Evolutionary conservation across 2,329 filamentous ascomycete genomes (phyloP).

Genomic region (Diaporthe vexans): DNA sequence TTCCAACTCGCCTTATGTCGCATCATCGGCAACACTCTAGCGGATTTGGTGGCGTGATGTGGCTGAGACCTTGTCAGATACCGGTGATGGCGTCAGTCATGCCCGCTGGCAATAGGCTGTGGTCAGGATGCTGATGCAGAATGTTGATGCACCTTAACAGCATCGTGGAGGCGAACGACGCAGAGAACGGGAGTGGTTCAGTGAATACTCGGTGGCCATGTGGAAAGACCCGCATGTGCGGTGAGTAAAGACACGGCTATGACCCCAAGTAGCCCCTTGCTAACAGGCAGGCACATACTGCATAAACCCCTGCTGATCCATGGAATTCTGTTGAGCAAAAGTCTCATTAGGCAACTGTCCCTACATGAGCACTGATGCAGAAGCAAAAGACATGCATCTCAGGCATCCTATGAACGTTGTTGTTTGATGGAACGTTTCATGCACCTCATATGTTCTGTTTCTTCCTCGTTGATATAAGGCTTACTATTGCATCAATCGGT

Average conservation of each 20-base stretch:
- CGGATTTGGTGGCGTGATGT: neutral
- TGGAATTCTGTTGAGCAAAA: slow-evolving; percentile 8
- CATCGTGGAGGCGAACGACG: slow-evolving; percentile 5
- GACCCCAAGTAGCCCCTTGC: slow-evolving; percentile 9
- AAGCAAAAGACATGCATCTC: slow-evolving; percentile 28
- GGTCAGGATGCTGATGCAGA: neutral
- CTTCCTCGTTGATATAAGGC: neutral
- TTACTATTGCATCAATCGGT: slow-evolving; percentile 17
- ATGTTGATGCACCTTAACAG: neutral
- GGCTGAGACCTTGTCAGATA: slow-evolving; percentile 9
- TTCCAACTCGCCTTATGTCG: neutral
- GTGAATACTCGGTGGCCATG: neutral
- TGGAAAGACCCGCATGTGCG: neutral
- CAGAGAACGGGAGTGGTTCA: neutral
- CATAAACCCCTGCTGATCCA: slow-evolving; percentile 21
- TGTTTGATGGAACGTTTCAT: slow-evolving; percentile 35
- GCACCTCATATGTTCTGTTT: slow-evolving; percentile 2
- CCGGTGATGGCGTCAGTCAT: neutral
- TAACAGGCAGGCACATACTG: neutral
- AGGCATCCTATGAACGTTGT: slow-evolving; percentile 6
- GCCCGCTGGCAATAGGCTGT: neutral
- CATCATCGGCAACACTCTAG: neutral
- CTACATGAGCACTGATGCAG: slow-evolving; percentile 30
- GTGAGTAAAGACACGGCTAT: neutral
- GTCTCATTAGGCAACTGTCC: slow-evolving; percentile 12